Base-by-base conservation (phyloP, 106 monocot species). In the Ottelia alismoides region DNA sequence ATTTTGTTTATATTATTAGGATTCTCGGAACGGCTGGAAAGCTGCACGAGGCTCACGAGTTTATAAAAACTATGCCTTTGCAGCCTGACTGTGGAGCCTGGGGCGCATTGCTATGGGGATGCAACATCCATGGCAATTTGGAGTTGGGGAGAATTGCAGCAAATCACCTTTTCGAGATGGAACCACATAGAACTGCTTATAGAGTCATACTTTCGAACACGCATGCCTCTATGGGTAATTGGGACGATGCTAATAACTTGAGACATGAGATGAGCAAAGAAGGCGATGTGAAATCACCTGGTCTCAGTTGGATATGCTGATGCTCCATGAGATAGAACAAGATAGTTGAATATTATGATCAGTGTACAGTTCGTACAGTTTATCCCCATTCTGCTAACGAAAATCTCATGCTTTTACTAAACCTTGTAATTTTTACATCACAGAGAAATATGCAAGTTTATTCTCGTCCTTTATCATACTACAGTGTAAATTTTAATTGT, bases 21-120 rank as follows among this genome's bases (percentile, higher is more conserved):
- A 48, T 82, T 55, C 69, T 88, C 57, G 75, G 67, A 10, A 67
- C 60, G 48, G 70, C 46, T 52, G 82, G 82, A 24, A 18, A 64
- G 45, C 30, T 88, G 47, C 61, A 76, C 20, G 72, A 75, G 29
- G 87, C 87, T 19, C 67, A 78, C 52, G 72, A 70, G 47, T 65
- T 82, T 16, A 76, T 82, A 61, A 52, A 67, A 49, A 55, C 63
- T 4, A 82, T 88, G 75, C 82, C 72, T 27, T 22, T 61, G n/a
- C 14, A 11, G 27, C 60, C 72, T 1, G 70, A 81, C 58, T 67
- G 70, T 40, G 78, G 87, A 20, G 72, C 78, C 24, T 82, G 71
- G 82, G 87, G 87, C 40, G 81, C 78, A 30, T 49, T 88, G 31
- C 55, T 88, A 28, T 88, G 81, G 81, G 75, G 78, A 22, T 88